Conservation (phyloP, 495 filamentous ascomycete species). For the Lichenothelia convexa region DNA sequence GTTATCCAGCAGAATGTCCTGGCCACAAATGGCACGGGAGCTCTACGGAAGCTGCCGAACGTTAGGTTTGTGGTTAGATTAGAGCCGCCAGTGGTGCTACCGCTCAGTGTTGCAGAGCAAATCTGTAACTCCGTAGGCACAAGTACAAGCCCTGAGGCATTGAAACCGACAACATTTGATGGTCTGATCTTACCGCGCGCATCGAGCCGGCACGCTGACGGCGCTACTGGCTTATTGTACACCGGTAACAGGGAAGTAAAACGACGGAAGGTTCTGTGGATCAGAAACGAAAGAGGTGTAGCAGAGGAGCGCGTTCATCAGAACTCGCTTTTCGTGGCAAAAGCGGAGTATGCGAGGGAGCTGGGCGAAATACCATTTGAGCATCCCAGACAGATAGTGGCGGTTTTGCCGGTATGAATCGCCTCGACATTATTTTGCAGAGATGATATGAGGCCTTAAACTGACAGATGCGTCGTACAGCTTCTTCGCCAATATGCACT, state of each 20-base stretch:
- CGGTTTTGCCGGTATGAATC: conserved; percentile 38
- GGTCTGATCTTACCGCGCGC: conserved; percentile 35
- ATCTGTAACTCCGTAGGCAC: conserved; percentile 48
- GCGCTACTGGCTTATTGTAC: conserved; percentile 24
- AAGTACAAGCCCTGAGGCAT: conserved; percentile 32
- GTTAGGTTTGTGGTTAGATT: conserved; percentile 69
- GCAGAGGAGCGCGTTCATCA: conserved; percentile 34
- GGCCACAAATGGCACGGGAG: conserved; percentile 27
- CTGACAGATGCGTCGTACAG: neutral
- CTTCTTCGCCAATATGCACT: conserved; percentile 21
- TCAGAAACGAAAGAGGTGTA: conserved; percentile 22
- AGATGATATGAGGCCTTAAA: neutral
- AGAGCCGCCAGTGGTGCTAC: conserved; percentile 65
- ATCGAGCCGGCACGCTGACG: conserved; percentile 14
- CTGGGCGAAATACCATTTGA: conserved; percentile 62
- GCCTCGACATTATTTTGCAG: neutral
- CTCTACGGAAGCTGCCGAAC: conserved; percentile 40
- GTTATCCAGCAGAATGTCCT: conserved; percentile 20
- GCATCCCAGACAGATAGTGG: conserved; percentile 69
- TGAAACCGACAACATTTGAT: conserved; percentile 43
- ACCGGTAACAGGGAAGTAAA: conserved; percentile 11
- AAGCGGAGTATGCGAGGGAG: conserved; percentile 41
- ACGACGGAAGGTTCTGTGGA: conserved; percentile 2
- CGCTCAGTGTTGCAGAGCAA: conserved; percentile 43
- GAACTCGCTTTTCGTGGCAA: conserved; percentile 54